A percentile compares a stretch with the other conserved stretches of the same genome.
phyloP scores from a whole-genome alignment of 2,329 filamentous ascomycete genomes.

The Camillea tinctor region DNA sequence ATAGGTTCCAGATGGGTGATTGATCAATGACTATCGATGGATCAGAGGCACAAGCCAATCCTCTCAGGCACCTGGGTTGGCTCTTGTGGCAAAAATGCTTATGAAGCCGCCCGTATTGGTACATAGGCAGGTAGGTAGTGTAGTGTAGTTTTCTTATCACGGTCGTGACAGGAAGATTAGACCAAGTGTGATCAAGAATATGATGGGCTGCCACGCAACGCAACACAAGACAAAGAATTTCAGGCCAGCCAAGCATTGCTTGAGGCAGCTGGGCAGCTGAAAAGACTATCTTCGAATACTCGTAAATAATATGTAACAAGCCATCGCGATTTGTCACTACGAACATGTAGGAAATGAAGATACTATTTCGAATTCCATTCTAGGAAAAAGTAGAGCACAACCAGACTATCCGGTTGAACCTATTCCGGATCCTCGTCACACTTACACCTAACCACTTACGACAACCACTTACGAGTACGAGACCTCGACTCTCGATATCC shows the following conservation, averaged over 20 bases:
- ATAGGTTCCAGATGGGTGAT: not conserved
- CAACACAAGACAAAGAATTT: slow-evolving; percentile 11
- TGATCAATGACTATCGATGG: not conserved
- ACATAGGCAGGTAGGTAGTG: not conserved
- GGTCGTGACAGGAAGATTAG: slow-evolving; percentile 17
- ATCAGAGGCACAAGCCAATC: not conserved
- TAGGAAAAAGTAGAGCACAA: slow-evolving; percentile 10
- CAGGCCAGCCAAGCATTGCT: not conserved
- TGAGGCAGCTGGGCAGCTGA: not conserved
- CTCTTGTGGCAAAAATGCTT: not conserved
- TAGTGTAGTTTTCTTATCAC: slow-evolving; percentile 7
- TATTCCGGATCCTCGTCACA: not conserved
- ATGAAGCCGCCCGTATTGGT: not conserved
- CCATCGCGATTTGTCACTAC: slow-evolving; percentile 3
- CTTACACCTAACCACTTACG: no score
- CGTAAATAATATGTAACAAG: slow-evolving; percentile 12
- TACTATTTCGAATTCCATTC: not conserved
- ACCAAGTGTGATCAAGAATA: slow-evolving; percentile 21
- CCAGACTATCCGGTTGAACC: not conserved
- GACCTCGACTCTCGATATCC: not conserved
- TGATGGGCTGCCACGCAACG: slow-evolving; percentile 14
- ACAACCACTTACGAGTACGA: not conserved
- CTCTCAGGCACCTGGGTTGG: not conserved
- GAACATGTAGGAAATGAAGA: not conserved
- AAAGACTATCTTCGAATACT: slow-evolving; percentile 10